Evolutionary conservation across 352 stramenopile genomes (phyloP).

Genomic region (Blastocystis sp.): DNA sequence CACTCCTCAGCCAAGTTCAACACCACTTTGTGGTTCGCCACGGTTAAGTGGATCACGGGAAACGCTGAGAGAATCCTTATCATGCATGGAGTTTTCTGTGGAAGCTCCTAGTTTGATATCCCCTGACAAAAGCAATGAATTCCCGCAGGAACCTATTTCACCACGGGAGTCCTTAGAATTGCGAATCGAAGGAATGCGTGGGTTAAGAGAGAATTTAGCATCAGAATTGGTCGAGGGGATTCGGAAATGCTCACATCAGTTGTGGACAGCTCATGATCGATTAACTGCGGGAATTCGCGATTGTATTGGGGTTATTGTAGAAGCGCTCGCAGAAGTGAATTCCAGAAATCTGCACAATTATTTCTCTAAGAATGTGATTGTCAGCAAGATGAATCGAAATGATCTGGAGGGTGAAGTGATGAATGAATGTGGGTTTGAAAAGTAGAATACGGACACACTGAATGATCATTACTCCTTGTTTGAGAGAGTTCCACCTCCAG

Average conservation of each 20-base stretch:
- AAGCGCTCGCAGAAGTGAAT: not conserved
- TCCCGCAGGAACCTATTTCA: not conserved
- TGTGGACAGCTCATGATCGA: not conserved
- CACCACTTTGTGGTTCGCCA: slow-evolving; percentile 9
- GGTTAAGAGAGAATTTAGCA: not conserved
- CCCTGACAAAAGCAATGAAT: not conserved
- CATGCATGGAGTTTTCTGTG: not conserved
- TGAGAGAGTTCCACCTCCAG: not conserved
- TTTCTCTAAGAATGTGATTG: slow-evolving; percentile 18
- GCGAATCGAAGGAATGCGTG: not conserved
- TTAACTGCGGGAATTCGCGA: slow-evolving; percentile 2
- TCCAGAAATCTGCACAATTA: not conserved
- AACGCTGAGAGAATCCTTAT: not conserved
- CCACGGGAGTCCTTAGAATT: not conserved
- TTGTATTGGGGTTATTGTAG: not conserved
- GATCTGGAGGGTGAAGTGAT: slow-evolving; percentile 41
- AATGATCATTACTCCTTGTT: slow-evolving; percentile 13
- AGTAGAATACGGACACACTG: not conserved
- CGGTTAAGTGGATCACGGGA: not conserved
- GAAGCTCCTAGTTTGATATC: not conserved
- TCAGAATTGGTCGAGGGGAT: not conserved
- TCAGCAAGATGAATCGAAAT: not conserved
- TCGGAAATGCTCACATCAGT: not conserved
- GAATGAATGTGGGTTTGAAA: not conserved
- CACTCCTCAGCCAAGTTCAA: not conserved